Percentiles rank a stretch among this genome's conserved stretches.
Evolutionary conservation across 768 basidiomycete genomes (phyloP).

Genomic region (Mycena crocata): DNA sequence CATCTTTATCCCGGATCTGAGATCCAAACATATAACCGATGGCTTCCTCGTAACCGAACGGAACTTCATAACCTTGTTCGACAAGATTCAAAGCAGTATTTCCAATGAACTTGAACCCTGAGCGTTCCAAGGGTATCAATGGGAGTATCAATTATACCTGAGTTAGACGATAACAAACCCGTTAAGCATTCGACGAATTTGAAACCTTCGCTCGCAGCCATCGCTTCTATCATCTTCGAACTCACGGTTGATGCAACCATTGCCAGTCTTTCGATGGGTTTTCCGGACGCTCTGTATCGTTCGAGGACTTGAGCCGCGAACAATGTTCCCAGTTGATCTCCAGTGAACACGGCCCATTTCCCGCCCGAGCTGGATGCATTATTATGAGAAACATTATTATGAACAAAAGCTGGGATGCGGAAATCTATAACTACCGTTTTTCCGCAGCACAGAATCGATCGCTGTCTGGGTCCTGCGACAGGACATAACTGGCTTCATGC

Average conservation of each 20-base stretch:
- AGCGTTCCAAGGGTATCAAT: not conserved
- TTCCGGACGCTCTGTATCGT: constrained; percentile 54
- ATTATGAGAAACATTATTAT: constrained; percentile 14
- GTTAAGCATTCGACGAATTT: constrained; percentile 88
- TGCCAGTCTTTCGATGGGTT: constrained; percentile 69
- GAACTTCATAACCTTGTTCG: constrained; percentile 73
- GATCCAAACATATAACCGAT: constrained; percentile 92
- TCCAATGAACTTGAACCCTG: constrained; percentile 93
- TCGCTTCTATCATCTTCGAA: constrained; percentile 87
- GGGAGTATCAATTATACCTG: too few species aligned
- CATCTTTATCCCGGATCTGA: constrained; percentile 88
- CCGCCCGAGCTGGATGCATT: constrained; percentile 55
- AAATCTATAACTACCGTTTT: constrained; percentile 57
- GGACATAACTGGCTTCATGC: constrained; percentile 68
- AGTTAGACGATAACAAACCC: constrained; percentile 56
- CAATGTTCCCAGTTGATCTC: constrained; percentile 80
- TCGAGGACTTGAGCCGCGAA: constrained; percentile 59
- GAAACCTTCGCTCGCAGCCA: constrained; percentile 83
- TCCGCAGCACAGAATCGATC: constrained; percentile 87
- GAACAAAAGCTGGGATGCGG: constrained; percentile 7
- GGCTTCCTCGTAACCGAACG: constrained; percentile 92
- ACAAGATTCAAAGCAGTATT: constrained; percentile 80
- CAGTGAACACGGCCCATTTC: constrained; percentile 79
- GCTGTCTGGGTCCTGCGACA: constrained; percentile 92
- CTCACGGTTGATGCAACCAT: constrained; percentile 93